A percentile compares a stretch with the other conserved stretches of the same genome.
These are phyloP conservation scores for Umbelopsis ramanniana DNA, from an alignment of 192 early-diverging fungal species.

Conservation along the genomic window DNA sequence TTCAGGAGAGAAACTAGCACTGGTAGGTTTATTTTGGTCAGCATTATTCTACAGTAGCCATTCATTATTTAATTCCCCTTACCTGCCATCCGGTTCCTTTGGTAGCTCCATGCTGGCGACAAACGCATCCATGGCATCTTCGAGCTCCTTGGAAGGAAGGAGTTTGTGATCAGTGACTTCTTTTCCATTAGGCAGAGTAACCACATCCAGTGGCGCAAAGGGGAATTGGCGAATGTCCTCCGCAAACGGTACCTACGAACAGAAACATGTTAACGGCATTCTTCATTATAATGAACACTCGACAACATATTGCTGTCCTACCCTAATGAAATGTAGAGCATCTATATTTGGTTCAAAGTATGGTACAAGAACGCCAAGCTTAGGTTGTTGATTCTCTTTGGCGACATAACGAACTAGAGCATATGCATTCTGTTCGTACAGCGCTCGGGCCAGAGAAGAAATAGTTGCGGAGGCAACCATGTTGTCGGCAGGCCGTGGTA, in stretches of 20 bases:
- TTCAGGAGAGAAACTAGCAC: conserved; percentile 32
- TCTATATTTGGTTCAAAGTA: conserved; percentile 44
- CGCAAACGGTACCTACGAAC: conserved; percentile 60
- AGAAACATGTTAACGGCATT: background rate
- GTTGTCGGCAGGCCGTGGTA: conserved; percentile 49
- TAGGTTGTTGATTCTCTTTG: conserved; percentile 53
- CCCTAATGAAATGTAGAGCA: conserved; percentile 51
- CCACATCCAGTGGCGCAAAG: conserved; percentile 55
- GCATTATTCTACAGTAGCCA: background rate
- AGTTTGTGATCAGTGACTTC: conserved; percentile 48
- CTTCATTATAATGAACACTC: background rate
- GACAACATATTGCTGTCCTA: conserved; percentile 25
- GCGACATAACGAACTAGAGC: conserved; percentile 70
- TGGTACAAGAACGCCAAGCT: conserved; percentile 67
- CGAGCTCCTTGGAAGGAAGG: conserved; percentile 54
- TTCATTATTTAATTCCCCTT: background rate
- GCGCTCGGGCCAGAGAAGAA: conserved; percentile 53
- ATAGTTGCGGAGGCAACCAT: conserved; percentile 43
- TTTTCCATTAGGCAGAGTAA: conserved; percentile 45
- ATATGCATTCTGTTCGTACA: conserved; percentile 52
- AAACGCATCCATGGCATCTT: conserved; percentile 55
- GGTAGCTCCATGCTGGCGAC: conserved; percentile 65
- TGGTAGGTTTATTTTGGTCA: background rate
- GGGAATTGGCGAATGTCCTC: conserved; percentile 64
- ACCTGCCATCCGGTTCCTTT: conserved; percentile 34